phyloP scores from a whole-genome alignment of 208 protist species.

The Naegleria gruberi region DNA sequence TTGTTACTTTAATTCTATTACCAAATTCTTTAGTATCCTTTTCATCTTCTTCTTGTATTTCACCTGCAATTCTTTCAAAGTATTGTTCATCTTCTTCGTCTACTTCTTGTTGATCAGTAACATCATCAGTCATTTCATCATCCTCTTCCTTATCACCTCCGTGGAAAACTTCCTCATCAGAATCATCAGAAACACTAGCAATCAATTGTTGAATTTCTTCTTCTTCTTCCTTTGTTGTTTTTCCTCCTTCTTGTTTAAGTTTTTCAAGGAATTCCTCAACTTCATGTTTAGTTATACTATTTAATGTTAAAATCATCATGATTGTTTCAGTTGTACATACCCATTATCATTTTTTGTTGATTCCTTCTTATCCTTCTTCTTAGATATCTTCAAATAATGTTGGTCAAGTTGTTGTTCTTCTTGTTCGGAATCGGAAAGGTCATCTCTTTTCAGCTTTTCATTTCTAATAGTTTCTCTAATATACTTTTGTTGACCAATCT shows the following conservation, averaged over 20 bases:
- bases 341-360: not conserved
- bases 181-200: not conserved
- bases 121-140: not conserved
- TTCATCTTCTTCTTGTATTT: slow-evolving; percentile 13
- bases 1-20: not conserved
- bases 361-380: not conserved
- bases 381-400: not conserved
- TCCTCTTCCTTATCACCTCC: not conserved
- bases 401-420: slow-evolving; percentile 1
- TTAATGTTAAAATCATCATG: too few relatives aligned
- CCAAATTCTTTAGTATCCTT: not conserved
- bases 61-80: not conserved
- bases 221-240: not conserved
- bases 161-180: not conserved
- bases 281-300: not conserved
- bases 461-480: not conserved
- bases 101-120: not conserved
- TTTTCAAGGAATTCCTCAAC: not conserved
- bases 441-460: not conserved
- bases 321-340: not conserved
- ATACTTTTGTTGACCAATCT: not conserved
- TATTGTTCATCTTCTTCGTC: not conserved
- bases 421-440: not conserved
- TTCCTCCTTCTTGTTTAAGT: not conserved
- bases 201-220: not conserved